Evolutionary conservation across 352 stramenopile species (phyloP), one percentile per base, ranked within the genome.

Genomic region (Globisporangium irregulare): DNA sequence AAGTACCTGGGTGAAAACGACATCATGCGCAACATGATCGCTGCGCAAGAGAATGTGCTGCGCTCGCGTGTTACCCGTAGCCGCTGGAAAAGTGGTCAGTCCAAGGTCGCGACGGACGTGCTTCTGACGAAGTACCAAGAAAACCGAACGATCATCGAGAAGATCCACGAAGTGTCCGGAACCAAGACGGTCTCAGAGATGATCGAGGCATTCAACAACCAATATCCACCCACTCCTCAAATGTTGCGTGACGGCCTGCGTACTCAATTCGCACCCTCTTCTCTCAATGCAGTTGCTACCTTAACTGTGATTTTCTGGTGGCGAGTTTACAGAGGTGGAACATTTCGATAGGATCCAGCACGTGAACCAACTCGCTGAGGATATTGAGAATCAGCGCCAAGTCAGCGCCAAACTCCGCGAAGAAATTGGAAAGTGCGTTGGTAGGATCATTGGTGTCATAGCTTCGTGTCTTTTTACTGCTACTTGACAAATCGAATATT

Each of bases 181-280:
- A 94, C 80, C 1, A 87, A 80, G 67, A 93, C 84, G 1, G 83
- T 93, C 5, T 89, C 84, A 1, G 87, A 92, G 61, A 86, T 94
- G 77, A 94, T 94, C 69, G 83, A 94, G 14, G 84, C 82, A 1
- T 94, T 94, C 72, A 92, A 93, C 72, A 89, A 84, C 48, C 85
- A 95, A 87, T 84, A 84, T 86, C 76, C 76, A 73, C 73, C 32
- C 32, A 50, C 14, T 18, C 41, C 1, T 50, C 48, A 41, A 53
- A 38, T 48, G 50, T 51, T 61, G 41, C 41, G 15, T n/a, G 15
- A 5, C 18, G 15, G 15, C 0, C 15, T 50, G 41, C 5, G 15
- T 50, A n/a, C 14, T 50, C 41, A 18, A 50, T 50, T n/a, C 41
- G n/a, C n/a, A 20, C n/a, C n/a, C 41, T 50, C 41, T 20, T 50